Conservation (phyloP, 163 green algal genomes). For the Scenedesmus sp. region DNA sequence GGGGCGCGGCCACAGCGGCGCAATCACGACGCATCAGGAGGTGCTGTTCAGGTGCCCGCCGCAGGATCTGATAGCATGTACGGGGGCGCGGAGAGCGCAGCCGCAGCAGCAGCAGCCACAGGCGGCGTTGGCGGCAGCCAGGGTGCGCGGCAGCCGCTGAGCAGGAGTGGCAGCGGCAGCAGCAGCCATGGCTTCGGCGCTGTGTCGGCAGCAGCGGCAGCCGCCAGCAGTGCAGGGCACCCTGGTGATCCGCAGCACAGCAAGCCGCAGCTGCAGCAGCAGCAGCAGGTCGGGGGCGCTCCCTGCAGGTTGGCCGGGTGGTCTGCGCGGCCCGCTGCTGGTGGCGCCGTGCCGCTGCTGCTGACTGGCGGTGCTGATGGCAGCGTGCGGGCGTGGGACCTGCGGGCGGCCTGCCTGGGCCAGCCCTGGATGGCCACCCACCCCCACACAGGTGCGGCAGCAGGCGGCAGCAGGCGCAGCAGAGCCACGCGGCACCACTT, state of each 20-base stretch:
- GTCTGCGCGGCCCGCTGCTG: neutral
- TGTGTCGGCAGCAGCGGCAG: neutral
- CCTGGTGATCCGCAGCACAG: neutral
- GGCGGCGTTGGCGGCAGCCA: neutral
- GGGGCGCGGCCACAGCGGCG: neutral
- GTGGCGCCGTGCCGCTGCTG: conserved; percentile 42
- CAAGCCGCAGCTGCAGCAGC: conserved; percentile 11
- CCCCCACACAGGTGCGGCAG: conserved; percentile 41
- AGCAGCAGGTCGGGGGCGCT: neutral
- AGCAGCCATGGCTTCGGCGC: neutral
- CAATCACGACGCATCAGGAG: conserved; percentile 17
- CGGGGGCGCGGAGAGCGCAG: neutral
- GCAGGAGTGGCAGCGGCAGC: conserved; percentile 10
- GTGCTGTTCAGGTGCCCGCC: conserved; percentile 48
- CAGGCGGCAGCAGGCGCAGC: neutral
- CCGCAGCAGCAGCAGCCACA: conserved; percentile 13
- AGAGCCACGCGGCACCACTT: too few relatives aligned
- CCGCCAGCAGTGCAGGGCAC: neutral
- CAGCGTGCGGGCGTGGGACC: conserved; percentile 36
- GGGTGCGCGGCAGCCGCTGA: neutral
- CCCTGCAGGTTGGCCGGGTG: neutral
- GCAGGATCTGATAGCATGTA: conserved; percentile 4
- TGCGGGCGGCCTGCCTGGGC: conserved; percentile 7
- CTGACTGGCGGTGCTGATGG: conserved; percentile 50
- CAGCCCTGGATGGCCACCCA: conserved; percentile 35